Evolutionary conservation across 2,329 filamentous ascomycete genomes (phyloP), one percentile per base, ranked within the genome.

Genomic region (Cytospora chrysosperma): DNA sequence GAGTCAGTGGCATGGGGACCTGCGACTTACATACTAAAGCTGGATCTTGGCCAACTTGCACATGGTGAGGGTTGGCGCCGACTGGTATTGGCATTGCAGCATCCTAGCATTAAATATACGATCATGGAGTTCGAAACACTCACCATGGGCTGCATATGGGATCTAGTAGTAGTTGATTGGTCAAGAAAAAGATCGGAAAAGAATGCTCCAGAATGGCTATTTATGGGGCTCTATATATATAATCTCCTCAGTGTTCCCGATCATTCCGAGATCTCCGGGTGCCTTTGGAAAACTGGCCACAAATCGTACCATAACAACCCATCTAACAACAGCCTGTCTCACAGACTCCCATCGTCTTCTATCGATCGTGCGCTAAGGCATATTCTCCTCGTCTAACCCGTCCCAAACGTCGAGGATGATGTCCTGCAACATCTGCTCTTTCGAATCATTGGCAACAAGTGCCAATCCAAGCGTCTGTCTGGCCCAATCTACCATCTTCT

Each of bases 21-120:
- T 70, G 63, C 7, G 63, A 69, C 43, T 73, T n/a, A n/a, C n/a
- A 72, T 40, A 70, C 69, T 1, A 67, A 67, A 56, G 70, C 65
- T 1, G 71, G 69, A 27, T 69, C 69, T n/a, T 73, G 71, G 71
- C n/a, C n/a, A n/a, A n/a, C 67, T 69, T 56, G 68, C 57, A 4
- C 72, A 72, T 49, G 71, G 70, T 65, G 63, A 47, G 49, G 10
- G 52, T 43, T 6, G 63, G 63, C 12, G 61, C 63, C 10, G 63
- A 56, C 4, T 56, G 30, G 43, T 59, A 24, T 21, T 3, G 2
- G 21, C 1, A 43, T 28, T 51, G 2, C 9, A 34, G 10, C 10
- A 32, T 32, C 10, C 2, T 12, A 12, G 30, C 30, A 47, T 26
- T 4, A 28, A n/a, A n/a, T n/a, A n/a, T n/a, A n/a, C n/a, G n/a